These are phyloP conservation scores for Coelastrella sp. DNA, from an alignment of 139 green algal species.

Conservation along the genomic window DNA sequence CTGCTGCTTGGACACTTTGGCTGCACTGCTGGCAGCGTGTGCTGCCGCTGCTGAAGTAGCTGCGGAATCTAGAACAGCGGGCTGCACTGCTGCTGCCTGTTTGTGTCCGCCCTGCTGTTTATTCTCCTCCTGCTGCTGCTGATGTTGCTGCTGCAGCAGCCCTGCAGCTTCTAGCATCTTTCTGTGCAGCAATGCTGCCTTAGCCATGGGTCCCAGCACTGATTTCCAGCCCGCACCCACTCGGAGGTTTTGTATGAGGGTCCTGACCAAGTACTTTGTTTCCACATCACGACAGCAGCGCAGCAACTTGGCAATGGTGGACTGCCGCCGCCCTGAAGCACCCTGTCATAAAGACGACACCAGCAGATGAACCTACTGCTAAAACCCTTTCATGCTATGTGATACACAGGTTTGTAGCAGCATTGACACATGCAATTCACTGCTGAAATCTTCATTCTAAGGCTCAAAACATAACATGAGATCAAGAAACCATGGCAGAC, in stretches of 20 bases:
- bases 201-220: slow-evolving; percentile 82
- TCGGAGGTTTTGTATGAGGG: slow-evolving; percentile 85
- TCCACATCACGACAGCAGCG: slow-evolving; percentile 75
- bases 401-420: too few species aligned
- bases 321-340: slow-evolving; percentile 63
- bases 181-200: slow-evolving; percentile 68
- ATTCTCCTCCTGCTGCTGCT: neutral
- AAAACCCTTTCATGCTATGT: too few species aligned
- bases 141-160: too few species aligned
- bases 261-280: slow-evolving; percentile 83
- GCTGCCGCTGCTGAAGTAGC: neutral
- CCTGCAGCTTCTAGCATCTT: neutral
- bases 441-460: too few species aligned
- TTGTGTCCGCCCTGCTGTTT: too few species aligned
- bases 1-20: slow-evolving; percentile 57
- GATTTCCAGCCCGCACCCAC: slow-evolving; percentile 90
- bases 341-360: neutral
- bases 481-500: neutral
- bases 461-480: too few species aligned
- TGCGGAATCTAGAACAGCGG: neutral
- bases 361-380: too few species aligned
- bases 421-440: too few species aligned
- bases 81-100: neutral
- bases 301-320: slow-evolving; percentile 73
- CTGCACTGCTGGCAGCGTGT: slow-evolving; percentile 6